These are phyloP conservation scores for Parachaetomium inaequale DNA, from an alignment of 495 filamentous ascomycete genomes.

Conservation along the genomic window DNA sequence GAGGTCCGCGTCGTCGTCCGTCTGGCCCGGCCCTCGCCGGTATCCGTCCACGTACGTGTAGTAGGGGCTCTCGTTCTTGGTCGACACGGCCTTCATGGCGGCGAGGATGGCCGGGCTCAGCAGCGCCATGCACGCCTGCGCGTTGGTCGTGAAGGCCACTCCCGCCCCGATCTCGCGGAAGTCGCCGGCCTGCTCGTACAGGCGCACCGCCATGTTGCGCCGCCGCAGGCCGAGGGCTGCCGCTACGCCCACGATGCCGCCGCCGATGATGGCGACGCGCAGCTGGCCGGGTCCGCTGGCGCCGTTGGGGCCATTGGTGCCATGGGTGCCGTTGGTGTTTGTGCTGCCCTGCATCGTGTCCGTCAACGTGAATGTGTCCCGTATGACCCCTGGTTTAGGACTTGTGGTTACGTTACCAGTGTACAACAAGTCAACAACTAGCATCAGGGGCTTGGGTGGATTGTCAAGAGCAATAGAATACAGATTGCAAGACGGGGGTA, in stretches of 20 bases:
- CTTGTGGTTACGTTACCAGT: not conserved
- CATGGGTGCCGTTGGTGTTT: not conserved
- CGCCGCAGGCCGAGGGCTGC: not conserved
- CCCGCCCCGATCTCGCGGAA: slow-evolving; percentile 1
- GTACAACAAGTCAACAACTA: not conserved
- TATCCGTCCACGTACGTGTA: not conserved
- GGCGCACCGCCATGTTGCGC: not conserved
- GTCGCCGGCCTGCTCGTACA: not conserved
- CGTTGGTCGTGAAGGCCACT: slow-evolving; percentile 1
- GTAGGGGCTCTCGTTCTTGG: slow-evolving; percentile 1
- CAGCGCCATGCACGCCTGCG: not conserved
- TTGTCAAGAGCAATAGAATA: not conserved
- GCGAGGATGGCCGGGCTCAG: not conserved
- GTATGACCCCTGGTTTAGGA: not conserved
- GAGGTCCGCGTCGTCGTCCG: not conserved
- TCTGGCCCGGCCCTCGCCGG: not conserved
- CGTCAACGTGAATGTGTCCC: too few relatives aligned
- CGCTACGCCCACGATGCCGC: not conserved
- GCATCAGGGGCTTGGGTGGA: not conserved
- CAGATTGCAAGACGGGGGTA: not conserved
- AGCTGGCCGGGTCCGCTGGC: not conserved
- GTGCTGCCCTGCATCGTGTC: not conserved
- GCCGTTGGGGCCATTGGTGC: not conserved
- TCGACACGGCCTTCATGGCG: not conserved
- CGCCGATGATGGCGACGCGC: not conserved